Evolutionary conservation across 2,329 filamentous ascomycete species (phyloP).

Genomic region (Zarea fungicola): DNA sequence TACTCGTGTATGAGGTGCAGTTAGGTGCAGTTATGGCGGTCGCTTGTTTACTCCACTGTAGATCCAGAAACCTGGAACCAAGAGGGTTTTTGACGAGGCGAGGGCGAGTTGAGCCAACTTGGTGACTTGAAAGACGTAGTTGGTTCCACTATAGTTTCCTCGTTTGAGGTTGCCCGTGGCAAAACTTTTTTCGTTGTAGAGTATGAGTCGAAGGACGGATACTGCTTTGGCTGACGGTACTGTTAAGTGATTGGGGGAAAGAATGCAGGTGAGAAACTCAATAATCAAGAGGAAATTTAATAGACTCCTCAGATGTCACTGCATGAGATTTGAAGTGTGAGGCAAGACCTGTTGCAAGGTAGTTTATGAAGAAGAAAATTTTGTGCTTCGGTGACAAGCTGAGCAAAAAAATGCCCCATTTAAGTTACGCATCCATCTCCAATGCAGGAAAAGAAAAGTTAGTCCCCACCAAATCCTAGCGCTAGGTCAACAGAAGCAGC

Average conservation of each 20-base stretch:
- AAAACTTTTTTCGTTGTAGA: conserved; percentile 4
- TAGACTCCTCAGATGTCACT: too few species aligned
- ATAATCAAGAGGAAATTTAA: too few species aligned
- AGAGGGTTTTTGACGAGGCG: conserved; percentile 70
- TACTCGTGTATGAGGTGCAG: conserved; percentile 13
- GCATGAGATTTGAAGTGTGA: neutral
- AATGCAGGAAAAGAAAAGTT: neutral
- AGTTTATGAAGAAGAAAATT: neutral
- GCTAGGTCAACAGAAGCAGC: neutral
- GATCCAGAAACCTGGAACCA: conserved; percentile 89
- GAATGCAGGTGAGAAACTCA: neutral
- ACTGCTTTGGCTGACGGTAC: neutral
- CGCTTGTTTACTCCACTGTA: conserved; percentile 95
- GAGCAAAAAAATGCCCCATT: neutral
- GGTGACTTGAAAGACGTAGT: conserved; percentile 49
- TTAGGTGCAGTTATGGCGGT: conserved; percentile 74
- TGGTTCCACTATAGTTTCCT: too few species aligned
- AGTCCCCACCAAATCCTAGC: too few species aligned
- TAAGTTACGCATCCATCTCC: conserved; percentile 5
- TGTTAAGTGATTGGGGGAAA: neutral
- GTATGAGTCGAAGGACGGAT: neutral
- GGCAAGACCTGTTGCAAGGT: conserved; percentile 1
- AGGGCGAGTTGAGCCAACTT: conserved; percentile 88
- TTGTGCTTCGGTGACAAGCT: neutral
- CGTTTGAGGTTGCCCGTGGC: neutral